A percentile compares a stretch with the other conserved stretches of the same genome.
Evolutionary conservation across 495 filamentous ascomycete species (phyloP).

Genomic region (Venustampulla echinocandica): DNA sequence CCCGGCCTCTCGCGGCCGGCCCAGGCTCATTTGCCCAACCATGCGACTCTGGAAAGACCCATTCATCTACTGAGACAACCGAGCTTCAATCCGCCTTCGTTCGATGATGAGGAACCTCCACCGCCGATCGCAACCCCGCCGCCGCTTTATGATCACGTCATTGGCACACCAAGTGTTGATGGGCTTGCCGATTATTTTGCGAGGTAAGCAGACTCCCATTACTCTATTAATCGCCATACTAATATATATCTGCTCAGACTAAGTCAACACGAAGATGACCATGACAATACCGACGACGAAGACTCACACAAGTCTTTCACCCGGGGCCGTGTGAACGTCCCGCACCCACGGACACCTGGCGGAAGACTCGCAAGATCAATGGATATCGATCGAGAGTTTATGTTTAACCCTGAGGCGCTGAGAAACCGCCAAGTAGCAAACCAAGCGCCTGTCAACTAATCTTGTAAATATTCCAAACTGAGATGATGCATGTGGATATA

Average conservation of each 20-base stretch:
- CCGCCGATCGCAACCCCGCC: constrained; percentile 78
- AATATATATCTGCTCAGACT: constrained; percentile 13
- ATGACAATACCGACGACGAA: constrained; percentile 26
- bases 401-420: constrained; percentile 13
- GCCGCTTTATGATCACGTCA: constrained; percentile 76
- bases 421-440: not conserved
- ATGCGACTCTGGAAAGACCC: constrained; percentile 43
- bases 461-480: too few species aligned
- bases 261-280: constrained; percentile 18
- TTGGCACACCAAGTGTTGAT: constrained; percentile 70
- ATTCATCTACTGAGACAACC: constrained; percentile 87
- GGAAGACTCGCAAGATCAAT: constrained; percentile 27
- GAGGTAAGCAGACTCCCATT: constrained; percentile 26
- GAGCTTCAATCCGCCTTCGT: constrained; percentile 83
- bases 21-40: constrained; percentile 21
- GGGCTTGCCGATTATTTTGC: constrained; percentile 88
- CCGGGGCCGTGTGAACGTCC: constrained; percentile 42
- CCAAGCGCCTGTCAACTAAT: too few species aligned
- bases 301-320: constrained; percentile 26
- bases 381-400: constrained; percentile 24
- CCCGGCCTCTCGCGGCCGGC: constrained; percentile 18
- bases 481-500: too few species aligned
- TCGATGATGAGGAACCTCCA: constrained; percentile 81
- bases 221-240: constrained; percentile 22
- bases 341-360: constrained; percentile 45